phyloP scores from a whole-genome alignment of 768 basidiomycete species.

The Boletus speciosus region DNA sequence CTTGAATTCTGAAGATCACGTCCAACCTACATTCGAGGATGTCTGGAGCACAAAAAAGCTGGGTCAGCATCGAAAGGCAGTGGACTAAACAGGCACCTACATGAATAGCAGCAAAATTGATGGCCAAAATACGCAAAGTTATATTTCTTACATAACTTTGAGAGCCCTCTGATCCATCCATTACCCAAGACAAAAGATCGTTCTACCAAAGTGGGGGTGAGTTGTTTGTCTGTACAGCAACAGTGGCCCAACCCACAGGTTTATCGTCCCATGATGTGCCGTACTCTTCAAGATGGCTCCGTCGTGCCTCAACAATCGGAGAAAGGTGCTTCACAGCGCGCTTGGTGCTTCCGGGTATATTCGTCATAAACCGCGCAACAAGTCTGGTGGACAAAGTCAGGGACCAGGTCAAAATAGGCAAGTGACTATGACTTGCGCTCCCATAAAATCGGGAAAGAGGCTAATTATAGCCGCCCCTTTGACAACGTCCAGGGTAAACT shows the following conservation, averaged over 20 bases:
- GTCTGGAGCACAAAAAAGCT: not conserved
- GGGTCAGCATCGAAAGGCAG: not conserved
- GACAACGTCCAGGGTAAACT: slow-evolving; percentile 20
- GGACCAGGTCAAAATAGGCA: not conserved
- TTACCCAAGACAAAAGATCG: slow-evolving; percentile 34
- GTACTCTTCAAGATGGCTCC: not conserved
- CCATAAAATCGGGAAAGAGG: slow-evolving; percentile 32
- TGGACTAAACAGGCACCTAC: not conserved
- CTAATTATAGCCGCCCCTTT: slow-evolving; percentile 16
- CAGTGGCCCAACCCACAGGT: not conserved
- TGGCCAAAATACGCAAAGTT: slow-evolving; percentile 8
- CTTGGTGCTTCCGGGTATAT: slow-evolving; percentile 2
- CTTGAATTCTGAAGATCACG: not conserved
- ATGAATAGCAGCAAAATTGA: slow-evolving; percentile 25
- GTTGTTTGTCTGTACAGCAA: not conserved
- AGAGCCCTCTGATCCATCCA: slow-evolving; percentile 21
- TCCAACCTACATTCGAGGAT: slow-evolving; percentile 6
- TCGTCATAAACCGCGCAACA: not conserved
- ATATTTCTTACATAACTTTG: slow-evolving; percentile 22
- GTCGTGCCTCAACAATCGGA: slow-evolving; percentile 23
- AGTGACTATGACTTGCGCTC: slow-evolving; percentile 24
- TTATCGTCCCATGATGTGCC: not conserved
- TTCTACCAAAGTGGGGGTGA: slow-evolving; percentile 16
- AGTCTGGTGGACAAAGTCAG: not conserved
- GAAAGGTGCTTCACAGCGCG: slow-evolving; percentile 17